Evolutionary conservation across 257 asterid genomes (phyloP), one percentile per base, ranked within the genome.

Genomic region (Solanum sejunctum): DNA sequence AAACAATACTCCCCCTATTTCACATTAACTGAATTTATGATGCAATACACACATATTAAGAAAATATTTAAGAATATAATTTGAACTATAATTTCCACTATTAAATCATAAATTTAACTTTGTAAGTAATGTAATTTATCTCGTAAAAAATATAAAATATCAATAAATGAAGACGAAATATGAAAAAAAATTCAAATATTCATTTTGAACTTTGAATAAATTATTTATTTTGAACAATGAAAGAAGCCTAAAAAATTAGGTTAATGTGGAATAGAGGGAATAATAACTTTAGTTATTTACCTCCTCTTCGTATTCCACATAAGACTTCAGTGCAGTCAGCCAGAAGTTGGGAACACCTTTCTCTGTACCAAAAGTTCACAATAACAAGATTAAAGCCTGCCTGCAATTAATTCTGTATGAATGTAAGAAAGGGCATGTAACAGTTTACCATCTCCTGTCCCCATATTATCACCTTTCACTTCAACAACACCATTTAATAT

Each of bases 261-360:
- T 32, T 32, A 32, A 32, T 3, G 36, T 2, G 36, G 36, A 32
- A 32, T 32, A 32, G 36, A 32, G 36, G 36, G 55, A 58, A 58
- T 26, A 20, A 21, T 51, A 28, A 9, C 51, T 21, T 54, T 47
- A 67, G 66, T 69, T 23, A 78, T 36, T 54, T 86, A 95, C 98
- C 96, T 94, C 98, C 55, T 92, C 97, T 5, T 92, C 87, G 85
- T 91, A 70, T 82, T 90, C 61, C 5, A 90, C 98, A 82, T 90
- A 90, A 49, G 91, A 87, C 90, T 92, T 93, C 97, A 93, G 84
- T 73, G 97, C 95, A 6, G 84, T 91, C 88, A 93, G 70, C 98
- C 98, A 93, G 88, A 95, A 95, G 78, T 88, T 92, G 32, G 97
- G 98, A 58, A 95, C 97, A 21, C 98, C 98, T 90, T 95, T 93